Evolutionary conservation across 2,329 filamentous ascomycete genomes (phyloP).

Genomic region (Alternaria atra): DNA sequence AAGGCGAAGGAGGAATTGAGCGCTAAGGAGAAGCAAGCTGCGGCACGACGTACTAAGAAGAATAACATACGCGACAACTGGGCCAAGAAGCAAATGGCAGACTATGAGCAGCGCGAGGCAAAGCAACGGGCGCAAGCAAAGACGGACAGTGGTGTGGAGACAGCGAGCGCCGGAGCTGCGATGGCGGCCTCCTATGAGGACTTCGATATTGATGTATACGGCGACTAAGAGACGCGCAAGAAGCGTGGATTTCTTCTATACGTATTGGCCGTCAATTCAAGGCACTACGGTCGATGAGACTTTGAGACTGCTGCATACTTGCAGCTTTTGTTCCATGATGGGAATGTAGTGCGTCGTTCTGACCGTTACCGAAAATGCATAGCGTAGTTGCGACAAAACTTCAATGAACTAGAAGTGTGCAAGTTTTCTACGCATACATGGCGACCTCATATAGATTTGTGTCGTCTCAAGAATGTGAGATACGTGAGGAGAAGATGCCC

Average conservation of each 20-base stretch:
- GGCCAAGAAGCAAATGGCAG: neutral
- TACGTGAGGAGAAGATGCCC: neutral
- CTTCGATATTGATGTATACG: constrained; percentile 2
- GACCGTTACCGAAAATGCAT: neutral
- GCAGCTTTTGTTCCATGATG: neutral
- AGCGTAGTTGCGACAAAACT: neutral
- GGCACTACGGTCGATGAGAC: neutral
- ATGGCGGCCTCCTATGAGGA: neutral
- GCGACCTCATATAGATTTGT: neutral
- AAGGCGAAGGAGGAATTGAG: neutral
- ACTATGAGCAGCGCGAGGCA: neutral
- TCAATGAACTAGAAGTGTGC: neutral
- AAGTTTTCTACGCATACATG: neutral
- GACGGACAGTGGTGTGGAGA: neutral
- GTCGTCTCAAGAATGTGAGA: neutral
- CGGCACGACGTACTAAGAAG: neutral
- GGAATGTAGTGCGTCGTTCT: neutral
- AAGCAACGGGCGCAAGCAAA: neutral
- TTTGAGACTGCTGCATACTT: neutral
- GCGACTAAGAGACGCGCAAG: neutral
- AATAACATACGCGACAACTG: neutral
- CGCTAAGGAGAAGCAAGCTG: neutral
- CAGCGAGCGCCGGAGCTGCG: neutral
- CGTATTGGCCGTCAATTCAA: neutral
- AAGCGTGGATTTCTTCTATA: neutral